phyloP scores from a whole-genome alignment of 352 stramenopile genomes.

The Phytophthora hybrid region DNA sequence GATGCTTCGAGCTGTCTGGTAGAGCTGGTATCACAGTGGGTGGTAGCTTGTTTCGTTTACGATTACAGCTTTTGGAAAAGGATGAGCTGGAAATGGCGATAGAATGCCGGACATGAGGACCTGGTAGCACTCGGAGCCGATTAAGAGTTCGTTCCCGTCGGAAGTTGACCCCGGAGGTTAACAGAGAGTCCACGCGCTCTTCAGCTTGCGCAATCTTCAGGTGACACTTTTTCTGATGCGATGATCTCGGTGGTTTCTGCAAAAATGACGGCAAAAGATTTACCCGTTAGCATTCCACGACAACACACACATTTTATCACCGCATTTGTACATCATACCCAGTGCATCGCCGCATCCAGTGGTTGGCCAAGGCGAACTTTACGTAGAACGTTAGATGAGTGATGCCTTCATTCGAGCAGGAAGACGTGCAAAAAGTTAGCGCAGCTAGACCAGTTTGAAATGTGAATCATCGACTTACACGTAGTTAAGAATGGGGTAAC shows the following conservation, averaged over 20 bases:
- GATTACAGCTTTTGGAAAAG: neutral
- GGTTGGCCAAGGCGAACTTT: slow-evolving; percentile 71
- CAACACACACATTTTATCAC: neutral
- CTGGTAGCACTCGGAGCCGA: slow-evolving; percentile 8
- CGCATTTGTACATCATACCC: slow-evolving; percentile 18
- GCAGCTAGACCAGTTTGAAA: neutral
- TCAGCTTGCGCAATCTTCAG: neutral
- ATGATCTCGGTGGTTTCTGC: neutral
- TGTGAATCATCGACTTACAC: slow-evolving; percentile 45
- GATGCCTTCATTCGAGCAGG: slow-evolving; percentile 37
- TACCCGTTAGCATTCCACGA: neutral
- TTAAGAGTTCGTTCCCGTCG: slow-evolving; percentile 13
- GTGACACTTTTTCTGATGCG: neutral
- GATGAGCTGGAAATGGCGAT: neutral
- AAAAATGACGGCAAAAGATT: neutral
- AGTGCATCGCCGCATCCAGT: slow-evolving; percentile 50
- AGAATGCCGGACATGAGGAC: neutral
- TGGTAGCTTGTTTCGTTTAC: slow-evolving; percentile 1
- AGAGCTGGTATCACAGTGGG: neutral
- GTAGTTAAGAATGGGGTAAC: slow-evolving; percentile 71
- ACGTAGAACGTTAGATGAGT: slow-evolving; percentile 60
- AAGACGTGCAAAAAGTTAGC: neutral
- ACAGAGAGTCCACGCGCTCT: neutral
- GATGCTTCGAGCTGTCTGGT: neutral
- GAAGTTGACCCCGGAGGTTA: neutral